Evolutionary conservation across 116 monocot genomes (phyloP), one percentile per base, ranked within the genome.

Genomic region (Cymodocea nodosa): DNA sequence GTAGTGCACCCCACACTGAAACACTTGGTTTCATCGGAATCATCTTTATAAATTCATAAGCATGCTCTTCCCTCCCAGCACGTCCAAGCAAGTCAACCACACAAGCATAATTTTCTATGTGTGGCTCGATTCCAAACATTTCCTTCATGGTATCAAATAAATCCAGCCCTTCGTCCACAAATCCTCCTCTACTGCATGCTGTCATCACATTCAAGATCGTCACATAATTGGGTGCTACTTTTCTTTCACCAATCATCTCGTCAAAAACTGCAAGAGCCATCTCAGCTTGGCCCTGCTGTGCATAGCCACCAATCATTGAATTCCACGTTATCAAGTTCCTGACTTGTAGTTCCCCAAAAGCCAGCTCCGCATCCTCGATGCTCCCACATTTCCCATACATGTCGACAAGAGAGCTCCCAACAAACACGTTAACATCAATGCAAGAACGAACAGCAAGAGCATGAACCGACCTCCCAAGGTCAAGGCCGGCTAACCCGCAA

Each of bases 361-460:
- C 70, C 18, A 53, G 50, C 65, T 86, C 79, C 2, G 86, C 85
- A 48, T 83, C 81, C 30, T 16, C 60, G 44, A 89, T 69, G 63
- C 79, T 78, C 56, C 93, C 89, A 51, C 93, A 93, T 60, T 86
- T 93, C 1, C 84, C 86, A 37, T 93, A 93, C 93, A 93, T 88
- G 65, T 93, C 85, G 1, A 89, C 79, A 12, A 86, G 73, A 0
- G 89, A 75, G 53, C 75, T 79, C 30, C 83, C 85, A 0, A 93
- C 93, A 37, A 88, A 85, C 16, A 93, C 63, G 50, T 81, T 85
- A 1, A 50, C 10, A 49, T 81, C 77, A n/a, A 79, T 60, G 53
- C 89, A 79, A 16, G 89, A 75, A 20, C 73, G 59, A 8, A 89
- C 68, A 0, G 81, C 78, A 15, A 73, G 71, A 0, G 74, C 83